These are phyloP conservation scores for Hyphochytrium catenoides DNA, from an alignment of 352 stramenopile genomes.

Conservation along the genomic window DNA sequence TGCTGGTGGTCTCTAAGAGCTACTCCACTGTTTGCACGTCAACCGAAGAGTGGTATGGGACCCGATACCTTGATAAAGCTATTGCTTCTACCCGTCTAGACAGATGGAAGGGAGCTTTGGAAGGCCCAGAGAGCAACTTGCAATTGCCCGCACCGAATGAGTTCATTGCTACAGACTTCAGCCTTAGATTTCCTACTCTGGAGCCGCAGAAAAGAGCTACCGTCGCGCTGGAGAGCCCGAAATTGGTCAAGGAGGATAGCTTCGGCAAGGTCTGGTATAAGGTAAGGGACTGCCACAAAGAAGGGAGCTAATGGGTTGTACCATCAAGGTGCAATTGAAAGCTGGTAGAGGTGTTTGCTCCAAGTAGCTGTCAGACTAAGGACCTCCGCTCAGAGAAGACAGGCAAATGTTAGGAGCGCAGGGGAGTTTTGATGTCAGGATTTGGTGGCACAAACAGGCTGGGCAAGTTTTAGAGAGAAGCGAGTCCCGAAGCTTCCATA, in stretches of 20 bases:
- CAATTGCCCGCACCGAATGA: constrained; percentile 32
- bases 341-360: not conserved
- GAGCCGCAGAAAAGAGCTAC: too few species aligned
- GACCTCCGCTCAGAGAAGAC: not conserved
- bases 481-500: not conserved
- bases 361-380: not conserved
- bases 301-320: constrained; percentile 10
- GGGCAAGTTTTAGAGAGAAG: constrained; percentile 7
- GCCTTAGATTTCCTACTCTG: too few species aligned
- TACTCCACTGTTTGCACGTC: constrained; percentile 23
- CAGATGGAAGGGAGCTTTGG: constrained; percentile 14
- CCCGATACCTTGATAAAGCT: constrained; percentile 20
- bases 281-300: constrained; percentile 19
- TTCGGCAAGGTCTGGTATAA: constrained; percentile 11
- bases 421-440: constrained; percentile 16
- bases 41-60: constrained; percentile 36
- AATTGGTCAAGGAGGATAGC: constrained; percentile 19
- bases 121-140: constrained; percentile 13
- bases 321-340: not conserved
- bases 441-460: constrained; percentile 10
- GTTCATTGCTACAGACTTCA: constrained; percentile 47
- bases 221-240: too few species aligned
- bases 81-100: constrained; percentile 16
- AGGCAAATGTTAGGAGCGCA: constrained; percentile 10
- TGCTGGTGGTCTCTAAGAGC: constrained; percentile 35